phyloP scores from a whole-genome alignment of 495 filamentous ascomycete species.

The Penicillium waksmanii region DNA sequence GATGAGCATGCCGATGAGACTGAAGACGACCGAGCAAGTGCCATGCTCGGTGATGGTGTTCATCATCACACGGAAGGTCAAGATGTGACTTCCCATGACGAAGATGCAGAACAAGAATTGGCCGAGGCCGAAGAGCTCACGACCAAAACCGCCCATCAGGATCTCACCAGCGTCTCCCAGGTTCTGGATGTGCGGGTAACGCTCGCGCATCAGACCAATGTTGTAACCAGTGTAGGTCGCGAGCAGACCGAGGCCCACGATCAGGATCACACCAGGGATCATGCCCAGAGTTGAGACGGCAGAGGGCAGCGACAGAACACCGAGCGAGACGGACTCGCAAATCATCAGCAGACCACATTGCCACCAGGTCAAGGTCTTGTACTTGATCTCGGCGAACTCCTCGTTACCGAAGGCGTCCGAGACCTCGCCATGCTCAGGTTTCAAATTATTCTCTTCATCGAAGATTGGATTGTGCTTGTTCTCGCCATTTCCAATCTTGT shows the following conservation, averaged over 20 bases:
- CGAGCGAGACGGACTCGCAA: conserved; percentile 73
- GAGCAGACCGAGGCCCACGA: conserved; percentile 66
- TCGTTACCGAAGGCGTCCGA: conserved; percentile 50
- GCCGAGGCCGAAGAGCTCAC: conserved; percentile 66
- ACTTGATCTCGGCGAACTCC: conserved; percentile 48
- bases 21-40: conserved; percentile 71
- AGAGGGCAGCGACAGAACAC: conserved; percentile 64
- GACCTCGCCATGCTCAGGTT: conserved; percentile 39
- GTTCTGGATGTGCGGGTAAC: conserved; percentile 66
- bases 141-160: conserved; percentile 49
- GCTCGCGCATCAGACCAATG: conserved; percentile 73
- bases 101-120: conserved; percentile 74
- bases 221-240: conserved; percentile 79
- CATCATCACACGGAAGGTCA: conserved; percentile 70
- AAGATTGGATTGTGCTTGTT: conserved; percentile 17
- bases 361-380: conserved; percentile 55
- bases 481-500: conserved; percentile 27
- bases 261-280: conserved; percentile 60
- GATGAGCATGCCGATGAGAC: conserved; percentile 64
- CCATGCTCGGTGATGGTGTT: conserved; percentile 68
- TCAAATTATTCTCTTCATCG: conserved; percentile 41
- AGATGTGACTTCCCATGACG: conserved; percentile 76
- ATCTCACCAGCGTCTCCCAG: conserved; percentile 66
- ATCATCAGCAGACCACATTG: conserved; percentile 60
- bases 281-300: conserved; percentile 68